Evolutionary conservation across 805 yeast species (phyloP), one percentile per base, ranked within the genome.

Genomic region (Saccharomycopsis lassenensis): DNA sequence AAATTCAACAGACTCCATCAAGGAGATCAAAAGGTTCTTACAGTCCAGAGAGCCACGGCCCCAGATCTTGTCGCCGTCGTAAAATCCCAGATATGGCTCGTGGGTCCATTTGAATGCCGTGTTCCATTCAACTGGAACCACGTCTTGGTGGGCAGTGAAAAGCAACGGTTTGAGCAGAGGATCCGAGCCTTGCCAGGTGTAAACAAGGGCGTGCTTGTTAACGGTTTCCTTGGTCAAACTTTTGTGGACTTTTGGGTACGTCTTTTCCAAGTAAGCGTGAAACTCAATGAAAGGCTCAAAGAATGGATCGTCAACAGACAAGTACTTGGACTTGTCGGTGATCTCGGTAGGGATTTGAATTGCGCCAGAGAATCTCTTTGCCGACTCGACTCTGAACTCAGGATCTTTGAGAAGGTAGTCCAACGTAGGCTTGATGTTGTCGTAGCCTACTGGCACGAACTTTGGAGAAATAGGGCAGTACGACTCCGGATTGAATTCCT

Each of bases 41-140:
- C 85, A 77, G 54, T 85, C 95, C 29, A 67, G 55, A 2, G 82
- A 54, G 26, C 95, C 95, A 48, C 94, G 67, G 2, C 94, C 94
- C 69, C 74, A 81, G 3, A 85, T 47, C 28, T 52, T 57, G 19
- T 63, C 59, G 11, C 84, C 86, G 48, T 84, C 93, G 50, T 61
- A 81, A 47, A 67, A 60, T 11, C 80, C 85, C 12, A 63, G 53
- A 40, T 73, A 79, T 2, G 94, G 93, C 7, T 75, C 76, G 50
- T 71, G 62, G 1, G 58, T 57, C 93, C 93, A 83, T 38, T 69
- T 61, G 19, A 51, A 55, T 35, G 63, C 54, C 0, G 85, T 73
- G 21, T 65, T 69, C 10, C 55, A 52, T 47, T 74, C 80, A 7
- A 80, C 78, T 1, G 94, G 93, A 17, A 83, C 94, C 4, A 77